Evolutionary conservation across 1,139 yeast species (phyloP).

Genomic region (Saccharomyces hybrid): DNA sequence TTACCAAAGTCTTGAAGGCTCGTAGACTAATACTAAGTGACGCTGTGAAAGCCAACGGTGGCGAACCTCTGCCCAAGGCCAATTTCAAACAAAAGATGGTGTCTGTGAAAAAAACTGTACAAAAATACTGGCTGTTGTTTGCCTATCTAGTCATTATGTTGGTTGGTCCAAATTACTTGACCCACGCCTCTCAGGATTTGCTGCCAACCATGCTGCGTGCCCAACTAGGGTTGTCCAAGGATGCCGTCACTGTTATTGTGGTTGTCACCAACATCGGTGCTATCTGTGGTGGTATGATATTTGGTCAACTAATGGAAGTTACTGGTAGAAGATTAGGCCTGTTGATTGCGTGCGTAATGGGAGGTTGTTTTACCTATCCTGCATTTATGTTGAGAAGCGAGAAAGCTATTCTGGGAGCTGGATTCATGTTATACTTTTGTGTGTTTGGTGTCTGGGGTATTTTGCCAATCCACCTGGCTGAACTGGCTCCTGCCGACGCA

Average conservation of each 20-base stretch:
- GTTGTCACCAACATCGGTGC: constrained; percentile 67
- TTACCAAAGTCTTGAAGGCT: constrained; percentile 25
- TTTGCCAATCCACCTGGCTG: constrained; percentile 67
- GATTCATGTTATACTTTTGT: constrained; percentile 65
- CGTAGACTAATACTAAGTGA: constrained; percentile 31
- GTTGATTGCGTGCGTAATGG: constrained; percentile 51
- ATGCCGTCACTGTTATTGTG: constrained; percentile 57
- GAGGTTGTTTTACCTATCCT: constrained; percentile 64
- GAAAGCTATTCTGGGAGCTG: constrained; percentile 62
- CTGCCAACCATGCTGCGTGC: constrained; percentile 56
- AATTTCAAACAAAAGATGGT: constrained; percentile 15
- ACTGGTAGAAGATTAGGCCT: constrained; percentile 54
- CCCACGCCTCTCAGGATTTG: constrained; percentile 68
- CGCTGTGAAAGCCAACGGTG: constrained; percentile 41
- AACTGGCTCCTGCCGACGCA: constrained; percentile 67
- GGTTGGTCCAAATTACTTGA: constrained; percentile 61
- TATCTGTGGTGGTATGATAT: constrained; percentile 50
- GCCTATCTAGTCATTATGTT: constrained; percentile 46
- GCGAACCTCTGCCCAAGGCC: constrained; percentile 44
- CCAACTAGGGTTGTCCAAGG: constrained; percentile 43
- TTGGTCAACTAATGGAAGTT: constrained; percentile 55
- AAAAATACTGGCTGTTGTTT: constrained; percentile 39
- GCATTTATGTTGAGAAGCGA: constrained; percentile 51
- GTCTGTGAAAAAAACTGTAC: constrained; percentile 30
- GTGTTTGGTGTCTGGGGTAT: constrained; percentile 90